phyloP scores from a whole-genome alignment of 306 rosid species.

The Oxytropis ochrocephala region DNA sequence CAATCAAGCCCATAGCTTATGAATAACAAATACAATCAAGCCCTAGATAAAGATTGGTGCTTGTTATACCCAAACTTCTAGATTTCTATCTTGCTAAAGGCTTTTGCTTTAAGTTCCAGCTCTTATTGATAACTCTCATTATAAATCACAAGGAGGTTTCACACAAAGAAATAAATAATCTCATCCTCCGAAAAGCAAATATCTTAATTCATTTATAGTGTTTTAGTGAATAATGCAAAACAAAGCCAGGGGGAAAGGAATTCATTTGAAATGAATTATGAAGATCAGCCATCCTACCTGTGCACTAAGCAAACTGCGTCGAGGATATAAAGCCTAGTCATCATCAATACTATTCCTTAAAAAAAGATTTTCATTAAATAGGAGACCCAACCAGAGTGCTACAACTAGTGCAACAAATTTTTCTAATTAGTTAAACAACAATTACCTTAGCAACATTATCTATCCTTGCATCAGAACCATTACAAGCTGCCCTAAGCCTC shows the following conservation, averaged over 20 bases:
- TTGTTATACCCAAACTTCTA: not conserved
- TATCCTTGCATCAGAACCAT: constrained; percentile 63
- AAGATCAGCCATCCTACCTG: not conserved
- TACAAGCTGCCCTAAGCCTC: constrained; percentile 80
- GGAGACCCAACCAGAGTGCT: not conserved
- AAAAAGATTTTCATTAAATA: not conserved
- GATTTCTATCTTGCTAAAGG: too few species aligned
- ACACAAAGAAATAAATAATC: not conserved
- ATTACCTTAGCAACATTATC: constrained; percentile 67
- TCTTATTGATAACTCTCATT: not conserved
- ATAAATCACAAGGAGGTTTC: not conserved
- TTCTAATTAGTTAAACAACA: not conserved
- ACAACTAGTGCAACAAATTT: not conserved
- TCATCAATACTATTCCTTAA: not conserved
- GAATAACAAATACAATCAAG: too few species aligned
- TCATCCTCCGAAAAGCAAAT: not conserved
- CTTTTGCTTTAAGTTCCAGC: not conserved
- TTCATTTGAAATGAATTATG: not conserved
- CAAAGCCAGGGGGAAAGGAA: not conserved
- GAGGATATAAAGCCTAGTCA: not conserved
- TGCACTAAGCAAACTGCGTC: not conserved
- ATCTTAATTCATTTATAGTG: not conserved
- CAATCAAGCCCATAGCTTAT: too few species aligned
- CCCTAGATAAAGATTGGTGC: not conserved
- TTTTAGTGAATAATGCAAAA: not conserved